Base-by-base conservation (phyloP, 192 early-diverging fungal species). In the Coemansia sp. region DNA sequence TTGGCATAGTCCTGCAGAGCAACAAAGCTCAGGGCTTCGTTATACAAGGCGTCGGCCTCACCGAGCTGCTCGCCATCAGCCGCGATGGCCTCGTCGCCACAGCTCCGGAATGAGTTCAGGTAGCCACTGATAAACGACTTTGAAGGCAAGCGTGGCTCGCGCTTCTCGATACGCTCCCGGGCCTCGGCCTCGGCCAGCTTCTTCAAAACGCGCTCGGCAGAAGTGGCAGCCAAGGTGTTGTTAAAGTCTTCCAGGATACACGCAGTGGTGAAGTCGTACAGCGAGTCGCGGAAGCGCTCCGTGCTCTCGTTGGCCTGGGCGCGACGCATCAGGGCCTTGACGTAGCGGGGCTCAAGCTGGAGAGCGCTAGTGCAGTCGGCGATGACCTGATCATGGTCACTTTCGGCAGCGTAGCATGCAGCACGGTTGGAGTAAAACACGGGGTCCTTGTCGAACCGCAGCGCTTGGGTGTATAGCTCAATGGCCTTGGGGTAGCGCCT, bases 401-500 rank as follows among this genome's bases (percentile, higher is more conserved):
- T 87, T 32, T 90, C 66, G 59, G 94, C 91, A 1, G 89, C 88
- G 69, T 92, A 93, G 77, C 95, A 97, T 9, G 96, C 98, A 17
- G 96, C 96, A 37, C 98, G 91, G 87, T 99, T 99, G 67, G 91
- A 91, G 84, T 88, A 98, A 71, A 91, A 98, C 44, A 99, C 90
- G 6, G 96, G 88, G 75, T 93, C 88, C 39, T 90, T 82, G 40
- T 84, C 85, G 66, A 96, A 91, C 21, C 84, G 86, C 72, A 99
- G 91, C 1, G 98, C 98, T 75, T 93, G 87, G 16, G 93, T 88
- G 86, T 99, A 99, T 19, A 91, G 72, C 60, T 89, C 87, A 58
- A 94, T 91, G 8, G 96, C 97, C 66, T 93, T 92, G 14, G 86
- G 67, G 84, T 91, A 97, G 72, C 92, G 91, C 73, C 90, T 93